phyloP scores from a whole-genome alignment of 2,329 filamentous ascomycete genomes.

The Aspergillus brunneoviolaceus region DNA sequence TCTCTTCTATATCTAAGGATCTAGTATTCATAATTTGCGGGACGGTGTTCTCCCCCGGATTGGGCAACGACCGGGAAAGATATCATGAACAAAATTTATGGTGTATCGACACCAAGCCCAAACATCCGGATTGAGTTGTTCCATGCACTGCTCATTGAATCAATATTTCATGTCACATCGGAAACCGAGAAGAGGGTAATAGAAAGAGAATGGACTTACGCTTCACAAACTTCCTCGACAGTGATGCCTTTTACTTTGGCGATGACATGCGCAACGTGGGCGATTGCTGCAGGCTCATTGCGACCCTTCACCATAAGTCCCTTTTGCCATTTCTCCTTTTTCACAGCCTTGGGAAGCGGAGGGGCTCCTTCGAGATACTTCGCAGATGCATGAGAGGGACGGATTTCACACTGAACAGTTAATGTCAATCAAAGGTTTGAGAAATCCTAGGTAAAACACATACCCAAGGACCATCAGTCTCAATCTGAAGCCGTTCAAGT shows the following conservation, averaged over 20 bases:
- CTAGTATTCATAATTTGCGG: neutral
- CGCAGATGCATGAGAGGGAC: conserved; percentile 81
- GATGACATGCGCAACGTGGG: conserved; percentile 82
- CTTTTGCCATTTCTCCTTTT: conserved; percentile 92
- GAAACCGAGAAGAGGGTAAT: neutral
- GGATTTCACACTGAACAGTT: conserved; percentile 71
- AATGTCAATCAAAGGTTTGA: conserved; percentile 3
- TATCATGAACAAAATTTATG: conserved; percentile 1
- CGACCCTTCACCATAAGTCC: conserved; percentile 90
- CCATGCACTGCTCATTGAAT: conserved; percentile 59
- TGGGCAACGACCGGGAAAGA: neutral
- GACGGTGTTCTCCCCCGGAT: neutral
- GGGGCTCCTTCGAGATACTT: conserved; percentile 70
- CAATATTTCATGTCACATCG: conserved; percentile 17
- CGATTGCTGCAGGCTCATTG: conserved; percentile 88
- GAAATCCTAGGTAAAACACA: neutral
- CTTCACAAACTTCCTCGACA: conserved; percentile 81
- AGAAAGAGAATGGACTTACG: conserved; percentile 46
- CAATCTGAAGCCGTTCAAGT: conserved; percentile 80
- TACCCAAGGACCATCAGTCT: conserved; percentile 91
- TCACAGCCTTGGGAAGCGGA: conserved; percentile 75
- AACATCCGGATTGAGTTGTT: conserved; percentile 79
- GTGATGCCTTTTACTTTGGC: conserved; percentile 78
- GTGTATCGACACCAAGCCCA: conserved; percentile 57
- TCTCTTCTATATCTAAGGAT: neutral